Base-by-base conservation (phyloP, 2,329 filamentous ascomycete genomes). In the Xylaria sp. region DNA sequence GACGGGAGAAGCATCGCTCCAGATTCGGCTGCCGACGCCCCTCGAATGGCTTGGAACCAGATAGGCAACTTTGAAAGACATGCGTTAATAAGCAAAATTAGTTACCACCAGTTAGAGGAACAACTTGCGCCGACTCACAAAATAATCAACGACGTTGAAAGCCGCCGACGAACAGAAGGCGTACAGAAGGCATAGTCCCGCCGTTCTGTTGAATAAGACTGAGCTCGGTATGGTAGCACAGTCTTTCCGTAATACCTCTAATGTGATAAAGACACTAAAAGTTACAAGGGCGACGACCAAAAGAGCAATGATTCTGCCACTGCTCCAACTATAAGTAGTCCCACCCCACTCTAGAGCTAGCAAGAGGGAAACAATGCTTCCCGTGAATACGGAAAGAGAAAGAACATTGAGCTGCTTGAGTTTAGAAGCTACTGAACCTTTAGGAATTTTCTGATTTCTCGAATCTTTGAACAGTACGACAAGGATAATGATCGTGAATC, bases 341-440 rank as follows among this genome's bases (percentile, higher is more conserved):
- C 73, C 73, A 44, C 73, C 74, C 74, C 74, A 75, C 51, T 75
- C 62, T 11, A 75, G 57, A 9, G 74, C 74, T 9, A 75, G 56
- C 6, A 75, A 25, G 5, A 75, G 68, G 54, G 73, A 72, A 9
- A 74, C 60, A 10, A 73, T 71, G 38, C 68, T 69, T 25, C 71
- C 68, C 2, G 73, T 36, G 51, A 75, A 73, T 20, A 75, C 45
- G 17, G 61, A 10, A 6, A 71, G 69, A 10, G 71, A 66, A n/a
- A 69, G 22, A 17, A 71, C 64, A 59, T 76, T 72, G 27, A 76
- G 71, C 25, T 72, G 70, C 55, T 55, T 69, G 45, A 61, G 56
- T 62, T 57, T 67, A n/a, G 60, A 58, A 36, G 44, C 44, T 5
- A 69, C 6, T 5, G 67, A 17, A 13, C 39, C n/a, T 5, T 61